Percentiles rank a stretch among this genome's conserved stretches.
Conservation (phyloP, 73 alveolate species). For the Paramecium octaurelia region DNA sequence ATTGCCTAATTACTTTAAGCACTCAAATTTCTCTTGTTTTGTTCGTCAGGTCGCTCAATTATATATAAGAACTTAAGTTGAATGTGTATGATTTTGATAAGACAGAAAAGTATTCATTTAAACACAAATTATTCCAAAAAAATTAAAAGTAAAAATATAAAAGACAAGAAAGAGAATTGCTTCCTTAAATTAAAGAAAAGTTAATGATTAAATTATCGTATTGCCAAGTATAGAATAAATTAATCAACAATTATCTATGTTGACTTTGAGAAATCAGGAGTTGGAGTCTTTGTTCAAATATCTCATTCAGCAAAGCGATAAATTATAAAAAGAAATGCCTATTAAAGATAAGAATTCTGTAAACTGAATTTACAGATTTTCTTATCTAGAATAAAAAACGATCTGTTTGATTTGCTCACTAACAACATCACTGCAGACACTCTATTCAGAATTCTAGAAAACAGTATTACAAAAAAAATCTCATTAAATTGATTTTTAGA, state of each 20-base stretch:
- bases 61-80: conserved; percentile 38
- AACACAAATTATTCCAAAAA: conserved; percentile 32
- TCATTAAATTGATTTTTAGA: not conserved
- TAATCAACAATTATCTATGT: not conserved
- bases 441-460: not conserved
- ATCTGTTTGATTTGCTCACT: not conserved
- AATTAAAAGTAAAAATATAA: conserved; percentile 33
- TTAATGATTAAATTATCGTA: not conserved
- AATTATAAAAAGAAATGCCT: conserved; percentile 13
- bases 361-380: not conserved
- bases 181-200: not conserved
- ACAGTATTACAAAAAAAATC: not conserved
- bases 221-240: not conserved
- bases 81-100: conserved; percentile 89
- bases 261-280: not conserved
- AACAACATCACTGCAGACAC: not conserved
- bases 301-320: conserved; percentile 1
- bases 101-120: conserved; percentile 50
- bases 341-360: conserved; percentile 18
- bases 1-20: conserved; percentile 94
- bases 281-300: not conserved
- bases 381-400: not conserved
- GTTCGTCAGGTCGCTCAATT: conserved; percentile 75
- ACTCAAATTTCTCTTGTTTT: conserved; percentile 92
- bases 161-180: conserved; percentile 8